Conservation (phyloP, 306 rosid genomes). For the Chamaecrista fasciculata region DNA sequence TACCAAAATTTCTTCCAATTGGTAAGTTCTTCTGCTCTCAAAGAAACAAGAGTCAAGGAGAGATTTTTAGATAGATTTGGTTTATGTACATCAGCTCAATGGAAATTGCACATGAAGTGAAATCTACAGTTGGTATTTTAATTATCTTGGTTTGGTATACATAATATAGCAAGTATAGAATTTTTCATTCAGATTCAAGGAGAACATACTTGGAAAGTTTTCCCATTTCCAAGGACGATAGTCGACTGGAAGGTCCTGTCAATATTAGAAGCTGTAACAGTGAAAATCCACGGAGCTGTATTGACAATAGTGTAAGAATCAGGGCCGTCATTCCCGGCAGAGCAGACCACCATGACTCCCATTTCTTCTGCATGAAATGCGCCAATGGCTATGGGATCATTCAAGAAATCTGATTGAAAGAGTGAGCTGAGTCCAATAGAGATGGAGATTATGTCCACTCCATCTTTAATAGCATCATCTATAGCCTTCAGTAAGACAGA, state of each 20-base stretch:
- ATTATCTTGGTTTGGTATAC: no score
- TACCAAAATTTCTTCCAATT: neutral
- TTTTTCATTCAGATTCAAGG: neutral
- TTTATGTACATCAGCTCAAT: neutral
- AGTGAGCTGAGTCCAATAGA: conserved; percentile 74
- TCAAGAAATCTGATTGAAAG: conserved; percentile 59
- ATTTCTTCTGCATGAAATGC: conserved; percentile 82
- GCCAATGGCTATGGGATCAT: conserved; percentile 85
- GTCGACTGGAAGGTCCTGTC: conserved; percentile 73
- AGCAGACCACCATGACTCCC: conserved; percentile 82
- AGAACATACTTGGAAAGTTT: conserved; percentile 46
- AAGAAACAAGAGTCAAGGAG: neutral
- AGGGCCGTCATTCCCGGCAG: conserved; percentile 94
- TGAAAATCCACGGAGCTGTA: conserved; percentile 87
- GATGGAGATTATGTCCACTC: conserved; percentile 83
- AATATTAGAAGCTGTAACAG: conserved; percentile 87
- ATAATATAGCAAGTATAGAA: neutral
- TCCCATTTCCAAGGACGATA: conserved; percentile 72
- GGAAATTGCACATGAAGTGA: neutral
- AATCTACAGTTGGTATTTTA: neutral
- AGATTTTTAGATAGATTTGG: neutral
- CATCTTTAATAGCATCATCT: conserved; percentile 83
- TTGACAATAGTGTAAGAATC: conserved; percentile 66
- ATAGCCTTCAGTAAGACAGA: conserved; percentile 71
- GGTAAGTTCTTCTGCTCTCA: neutral